Evolutionary conservation across 176 grass and related monocot species (phyloP), one percentile per base, ranked within the genome.

Genomic region (Saccharum spontaneum): DNA sequence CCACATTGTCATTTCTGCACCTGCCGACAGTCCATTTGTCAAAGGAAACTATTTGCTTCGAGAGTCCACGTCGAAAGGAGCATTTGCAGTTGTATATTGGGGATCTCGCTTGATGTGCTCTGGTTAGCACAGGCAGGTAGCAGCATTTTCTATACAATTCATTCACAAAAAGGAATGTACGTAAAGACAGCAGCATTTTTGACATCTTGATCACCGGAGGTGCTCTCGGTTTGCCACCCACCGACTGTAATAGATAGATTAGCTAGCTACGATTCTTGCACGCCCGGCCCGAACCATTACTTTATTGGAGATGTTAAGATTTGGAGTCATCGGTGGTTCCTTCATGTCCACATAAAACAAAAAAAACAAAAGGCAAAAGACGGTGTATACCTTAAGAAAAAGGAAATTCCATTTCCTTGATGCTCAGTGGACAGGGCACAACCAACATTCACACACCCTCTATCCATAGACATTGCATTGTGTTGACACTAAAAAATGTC

Each of bases 301-400:
- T 83, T 87, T 83, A 83, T 87, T 90, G 84, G 22, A 7, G 69
- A 75, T 23, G 30, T 90, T 87, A 87, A 90, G 75, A n/a, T 90
- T 90, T 10, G 28, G 18, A 28, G 39, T 60, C 73, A 49, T 57
- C 45, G 71, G 54, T 90, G 83, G 44, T 67, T 86, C 79, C 46
- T 26, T 65, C 67, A 38, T 79, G 59, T 83, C 88, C 79, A 87
- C 88, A 86, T 74, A 83, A 83, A 86, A 73, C 15, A 90, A 48
- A 67, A 86, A 18, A 67, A 86, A 18, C 50, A 67, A 86, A 78
- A 66, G 54, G 33, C 14, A 41, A 73, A 45, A 78, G 54, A 33
- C 10, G 18, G 23, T 30, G 71, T 49, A 64, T 70, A 61, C 2
- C 20, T 62, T 71, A 78, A 78, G n/a, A 23, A 33, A 44, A 59